These are phyloP conservation scores for Hericium erinaceus DNA, from an alignment of 768 basidiomycete species.

Conservation along the genomic window DNA sequence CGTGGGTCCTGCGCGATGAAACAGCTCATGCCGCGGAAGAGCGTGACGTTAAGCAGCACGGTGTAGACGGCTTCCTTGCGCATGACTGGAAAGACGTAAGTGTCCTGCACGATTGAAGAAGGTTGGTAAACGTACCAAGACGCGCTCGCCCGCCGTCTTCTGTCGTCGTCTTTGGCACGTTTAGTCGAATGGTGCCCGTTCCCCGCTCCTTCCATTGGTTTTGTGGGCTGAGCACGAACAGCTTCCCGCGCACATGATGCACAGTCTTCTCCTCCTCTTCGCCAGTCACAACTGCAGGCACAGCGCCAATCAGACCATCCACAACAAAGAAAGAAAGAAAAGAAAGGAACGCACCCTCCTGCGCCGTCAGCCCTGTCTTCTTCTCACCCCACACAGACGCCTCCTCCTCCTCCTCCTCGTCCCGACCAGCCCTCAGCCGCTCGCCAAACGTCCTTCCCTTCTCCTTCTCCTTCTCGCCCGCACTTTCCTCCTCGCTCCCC, in stretches of 20 bases:
- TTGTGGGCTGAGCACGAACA: conserved; percentile 49
- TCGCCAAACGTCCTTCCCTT: conserved; percentile 43
- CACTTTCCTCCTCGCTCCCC: conserved; percentile 13
- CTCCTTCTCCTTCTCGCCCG: neutral
- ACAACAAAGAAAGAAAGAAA: neutral
- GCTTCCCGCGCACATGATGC: conserved; percentile 68
- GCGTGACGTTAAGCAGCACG: conserved; percentile 60
- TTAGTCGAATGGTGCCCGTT: conserved; percentile 60
- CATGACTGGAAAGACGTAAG: conserved; percentile 51
- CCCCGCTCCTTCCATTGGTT: conserved; percentile 74
- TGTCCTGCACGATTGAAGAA: neutral
- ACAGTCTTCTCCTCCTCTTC: conserved; percentile 78
- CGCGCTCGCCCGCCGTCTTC: conserved; percentile 59
- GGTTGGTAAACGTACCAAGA: conserved; percentile 35
- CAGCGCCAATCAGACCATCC: neutral
- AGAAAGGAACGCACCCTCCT: conserved; percentile 43
- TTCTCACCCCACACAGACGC: conserved; percentile 32
- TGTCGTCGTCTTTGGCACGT: conserved; percentile 34
- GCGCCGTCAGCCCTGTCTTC: conserved; percentile 49
- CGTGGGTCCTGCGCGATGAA: conserved; percentile 67
- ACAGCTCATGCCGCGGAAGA: conserved; percentile 75
- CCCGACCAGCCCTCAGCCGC: conserved; percentile 52
- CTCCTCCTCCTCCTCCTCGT: conserved; percentile 37
- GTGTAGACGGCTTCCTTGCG: conserved; percentile 78
- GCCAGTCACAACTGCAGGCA: conserved; percentile 39